These are phyloP conservation scores for Crithidia brevicula DNA, from an alignment of 208 protist species.

Conservation along the genomic window DNA sequence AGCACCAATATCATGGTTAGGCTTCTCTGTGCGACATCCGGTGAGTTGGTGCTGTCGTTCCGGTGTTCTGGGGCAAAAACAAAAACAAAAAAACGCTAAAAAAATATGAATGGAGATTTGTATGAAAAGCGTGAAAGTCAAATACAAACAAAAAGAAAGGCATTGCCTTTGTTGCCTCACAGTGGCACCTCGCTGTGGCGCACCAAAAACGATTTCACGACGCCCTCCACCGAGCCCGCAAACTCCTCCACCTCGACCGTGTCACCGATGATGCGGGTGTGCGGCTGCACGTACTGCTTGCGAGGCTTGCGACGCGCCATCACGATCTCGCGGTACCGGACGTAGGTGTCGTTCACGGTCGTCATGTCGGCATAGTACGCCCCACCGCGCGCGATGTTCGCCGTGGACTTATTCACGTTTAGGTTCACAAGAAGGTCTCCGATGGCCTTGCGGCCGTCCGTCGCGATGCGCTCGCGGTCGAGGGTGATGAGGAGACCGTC, in stretches of 20 bases:
- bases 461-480: conserved; percentile 79
- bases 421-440: conserved; percentile 74
- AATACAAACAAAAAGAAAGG: not conserved
- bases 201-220: conserved; percentile 52
- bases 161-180: conserved; percentile 20
- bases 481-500: conserved; percentile 72
- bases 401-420: conserved; percentile 84
- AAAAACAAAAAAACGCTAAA: not conserved
- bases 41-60: too few species aligned
- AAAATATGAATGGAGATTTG: not conserved
- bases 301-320: conserved; percentile 85
- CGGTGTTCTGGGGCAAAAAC: too few species aligned
- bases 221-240: conserved; percentile 53
- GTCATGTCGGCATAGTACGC: conserved; percentile 73
- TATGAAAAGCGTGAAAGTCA: not conserved
- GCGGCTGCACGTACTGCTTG: conserved; percentile 87
- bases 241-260: conserved; percentile 64
- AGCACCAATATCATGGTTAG: too few species aligned
- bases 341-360: conserved; percentile 57
- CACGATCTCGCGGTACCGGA: conserved; percentile 77
- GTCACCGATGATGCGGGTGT: conserved; percentile 56
- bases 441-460: conserved; percentile 74
- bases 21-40: too few species aligned
- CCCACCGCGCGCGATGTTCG: conserved; percentile 52
- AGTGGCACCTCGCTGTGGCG: conserved; percentile 66